phyloP scores from a whole-genome alignment of 2,329 filamentous ascomycete genomes.

The Talaromyces sp. region DNA sequence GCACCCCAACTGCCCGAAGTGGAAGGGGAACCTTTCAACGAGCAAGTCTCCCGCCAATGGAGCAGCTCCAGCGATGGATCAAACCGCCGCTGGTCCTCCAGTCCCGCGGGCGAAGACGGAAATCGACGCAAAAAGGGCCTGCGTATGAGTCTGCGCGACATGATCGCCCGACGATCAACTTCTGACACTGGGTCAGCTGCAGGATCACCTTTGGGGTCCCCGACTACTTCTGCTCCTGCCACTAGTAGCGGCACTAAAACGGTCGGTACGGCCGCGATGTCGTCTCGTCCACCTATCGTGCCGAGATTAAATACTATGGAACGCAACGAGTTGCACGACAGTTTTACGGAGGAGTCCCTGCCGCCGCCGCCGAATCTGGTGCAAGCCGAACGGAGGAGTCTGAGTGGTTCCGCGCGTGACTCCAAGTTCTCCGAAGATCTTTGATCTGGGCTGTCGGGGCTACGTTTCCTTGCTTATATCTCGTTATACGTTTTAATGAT shows the following conservation, averaged over 20 bases:
- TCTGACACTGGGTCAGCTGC: constrained; percentile 24
- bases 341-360: constrained; percentile 31
- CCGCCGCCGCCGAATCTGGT: constrained; percentile 28
- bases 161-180: constrained; percentile 23
- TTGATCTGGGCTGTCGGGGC: constrained; percentile 22
- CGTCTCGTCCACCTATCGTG: constrained; percentile 17
- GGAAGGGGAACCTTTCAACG: constrained; percentile 8
- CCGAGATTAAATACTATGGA: constrained; percentile 21
- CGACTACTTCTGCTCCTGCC: constrained; percentile 7
- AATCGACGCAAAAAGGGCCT: constrained; percentile 25
- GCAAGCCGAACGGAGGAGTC: constrained; percentile 19
- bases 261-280: constrained; percentile 18
- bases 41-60: constrained; percentile 19
- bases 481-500: neutral
- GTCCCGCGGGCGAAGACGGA: constrained; percentile 14
- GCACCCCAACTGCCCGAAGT: neutral
- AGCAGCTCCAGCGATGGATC: constrained; percentile 17
- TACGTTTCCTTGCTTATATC: neutral
- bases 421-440: constrained; percentile 39
- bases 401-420: constrained; percentile 28
- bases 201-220: constrained; percentile 12
- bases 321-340: constrained; percentile 27
- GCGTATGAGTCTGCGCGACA: constrained; percentile 28
- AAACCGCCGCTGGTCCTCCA: neutral
- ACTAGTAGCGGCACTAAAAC: constrained; percentile 6